Evolutionary conservation across 108 stramenopile species (phyloP), one percentile per base, ranked within the genome.

Genomic region (Phaeodactylum tricornutum): DNA sequence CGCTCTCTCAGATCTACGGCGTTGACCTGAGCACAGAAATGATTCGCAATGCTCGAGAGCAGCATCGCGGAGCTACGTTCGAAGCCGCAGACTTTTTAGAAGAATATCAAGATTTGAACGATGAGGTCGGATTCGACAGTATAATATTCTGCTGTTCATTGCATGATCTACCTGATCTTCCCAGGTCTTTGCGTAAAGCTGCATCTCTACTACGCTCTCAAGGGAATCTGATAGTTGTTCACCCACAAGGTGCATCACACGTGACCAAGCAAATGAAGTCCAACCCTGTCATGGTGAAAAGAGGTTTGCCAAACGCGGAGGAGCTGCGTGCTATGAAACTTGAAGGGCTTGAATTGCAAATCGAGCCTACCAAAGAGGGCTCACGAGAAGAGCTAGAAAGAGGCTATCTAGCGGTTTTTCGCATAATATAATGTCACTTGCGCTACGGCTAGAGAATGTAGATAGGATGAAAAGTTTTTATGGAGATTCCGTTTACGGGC

Each of bases 161-260:
- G 21, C 81, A 84, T 53, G 77, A 84, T 53, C 43, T 84, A 30
- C 77, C 81, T 9, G 81, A 84, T 53, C 51, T 58, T 59, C 40
- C 42, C 14, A 41, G 29, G 1, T 53, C 71, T 20, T 60, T 84
- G 27, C 51, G 29, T 8, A 84, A 69, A 39, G 73, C 82, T 15
- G 47, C 39, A 25, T 57, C 64, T 20, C 29, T 79, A 20, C 32
- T 84, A 39, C 1, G 53, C 7, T 11, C 50, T 21, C 55, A 70
- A 35, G 73, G 73, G 20, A 61, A 55, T 27, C 32, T 79, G 8
- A 53, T 84, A 0, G 50, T 84, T 51, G 53, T 77, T 2, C 82
- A 84, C 57, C 69, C 82, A 25, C 82, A 84, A 43, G 82, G 82
- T 42, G 77, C 78, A 5, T 32, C 60, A 15, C 77, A 84, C 61